Conservation (phyloP, 768 basidiomycete genomes). For the Leccinum olivaceopallidum region DNA sequence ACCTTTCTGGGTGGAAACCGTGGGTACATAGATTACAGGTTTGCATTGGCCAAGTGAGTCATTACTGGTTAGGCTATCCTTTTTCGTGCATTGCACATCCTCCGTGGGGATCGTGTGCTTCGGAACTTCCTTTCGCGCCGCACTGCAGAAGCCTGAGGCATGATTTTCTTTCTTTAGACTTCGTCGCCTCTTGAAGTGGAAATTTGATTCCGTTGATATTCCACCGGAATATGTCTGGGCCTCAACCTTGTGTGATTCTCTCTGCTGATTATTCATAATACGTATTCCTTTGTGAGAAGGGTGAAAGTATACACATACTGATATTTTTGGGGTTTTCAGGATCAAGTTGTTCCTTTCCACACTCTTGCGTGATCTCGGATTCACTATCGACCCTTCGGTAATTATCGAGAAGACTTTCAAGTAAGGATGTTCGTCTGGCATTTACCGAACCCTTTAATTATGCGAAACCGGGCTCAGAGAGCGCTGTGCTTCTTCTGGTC, state of each 20-base stretch:
- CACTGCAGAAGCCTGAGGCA: conserved; percentile 10
- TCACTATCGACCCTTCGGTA: conserved; percentile 49
- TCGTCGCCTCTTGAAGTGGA: conserved; percentile 12
- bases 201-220: conserved; percentile 7
- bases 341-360: conserved; percentile 65
- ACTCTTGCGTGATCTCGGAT: conserved; percentile 56
- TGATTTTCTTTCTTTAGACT: conserved; percentile 26
- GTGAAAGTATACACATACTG: conserved; percentile 7
- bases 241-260: conserved; percentile 3
- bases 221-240: not conserved
- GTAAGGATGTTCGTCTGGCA: conserved; percentile 39
- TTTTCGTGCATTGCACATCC: conserved; percentile 8
- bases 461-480: conserved; percentile 12
- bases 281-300: conserved; percentile 1
- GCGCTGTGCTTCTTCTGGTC: conserved; percentile 12
- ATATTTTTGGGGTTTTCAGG: conserved; percentile 38
- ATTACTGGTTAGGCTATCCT: conserved; percentile 1
- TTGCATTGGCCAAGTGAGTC: conserved; percentile 60
- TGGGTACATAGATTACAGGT: conserved; percentile 62
- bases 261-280: conserved; percentile 5
- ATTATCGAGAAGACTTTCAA: conserved; percentile 65
- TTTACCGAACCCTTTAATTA: conserved; percentile 25
- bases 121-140: conserved; percentile 9
- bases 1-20: conserved; percentile 62
- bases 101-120: conserved; percentile 13